A percentile compares a stretch with the other conserved stretches of the same genome.
Evolutionary conservation across 1,139 yeast species (phyloP).

Genomic region (Meyerozyma smithsonii): DNA sequence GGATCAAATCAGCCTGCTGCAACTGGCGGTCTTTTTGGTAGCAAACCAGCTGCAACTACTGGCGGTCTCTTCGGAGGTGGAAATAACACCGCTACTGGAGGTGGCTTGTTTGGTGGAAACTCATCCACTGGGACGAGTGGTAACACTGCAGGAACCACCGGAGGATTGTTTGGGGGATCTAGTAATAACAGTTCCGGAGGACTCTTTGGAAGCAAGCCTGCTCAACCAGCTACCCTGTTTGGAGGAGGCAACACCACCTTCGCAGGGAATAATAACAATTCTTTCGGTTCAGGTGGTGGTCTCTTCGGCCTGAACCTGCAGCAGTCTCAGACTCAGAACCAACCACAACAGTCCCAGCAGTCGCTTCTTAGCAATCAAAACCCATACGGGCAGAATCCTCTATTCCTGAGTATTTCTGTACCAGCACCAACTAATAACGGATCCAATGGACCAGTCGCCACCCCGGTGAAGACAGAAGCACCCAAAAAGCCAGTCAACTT

Average conservation of each 20-base stretch:
- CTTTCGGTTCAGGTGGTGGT: conserved; percentile 10
- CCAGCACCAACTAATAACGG: conserved; percentile 10
- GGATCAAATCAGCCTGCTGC: conserved; percentile 13
- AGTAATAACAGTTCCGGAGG: conserved; percentile 19
- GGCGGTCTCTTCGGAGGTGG: conserved; percentile 15
- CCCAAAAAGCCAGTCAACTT: conserved; percentile 54
- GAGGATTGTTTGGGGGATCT: conserved; percentile 22
- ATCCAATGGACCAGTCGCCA: conserved; percentile 43
- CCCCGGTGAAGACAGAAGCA: conserved; percentile 39
- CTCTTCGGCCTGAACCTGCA: conserved; percentile 10
- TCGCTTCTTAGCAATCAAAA: conserved; percentile 31
- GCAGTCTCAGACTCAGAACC: conserved; percentile 5
- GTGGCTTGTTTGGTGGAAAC: conserved; percentile 8
- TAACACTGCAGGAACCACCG: conserved; percentile 9
- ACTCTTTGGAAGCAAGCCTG: conserved; percentile 19
- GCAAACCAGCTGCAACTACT: conserved; percentile 14
- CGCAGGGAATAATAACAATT: conserved; percentile 8
- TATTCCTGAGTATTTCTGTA: conserved; percentile 45
- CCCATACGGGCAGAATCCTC: conserved; percentile 71
- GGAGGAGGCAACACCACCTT: conserved; percentile 9
- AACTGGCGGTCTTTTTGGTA: conserved; percentile 8
- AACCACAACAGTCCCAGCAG: conserved; percentile 1
- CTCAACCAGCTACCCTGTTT: conserved; percentile 7
- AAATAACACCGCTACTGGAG: conserved; percentile 10
- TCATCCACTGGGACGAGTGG: conserved; percentile 4